Base-by-base conservation (phyloP, 2,329 filamentous ascomycete species). In the Neonectria magnoliae region DNA sequence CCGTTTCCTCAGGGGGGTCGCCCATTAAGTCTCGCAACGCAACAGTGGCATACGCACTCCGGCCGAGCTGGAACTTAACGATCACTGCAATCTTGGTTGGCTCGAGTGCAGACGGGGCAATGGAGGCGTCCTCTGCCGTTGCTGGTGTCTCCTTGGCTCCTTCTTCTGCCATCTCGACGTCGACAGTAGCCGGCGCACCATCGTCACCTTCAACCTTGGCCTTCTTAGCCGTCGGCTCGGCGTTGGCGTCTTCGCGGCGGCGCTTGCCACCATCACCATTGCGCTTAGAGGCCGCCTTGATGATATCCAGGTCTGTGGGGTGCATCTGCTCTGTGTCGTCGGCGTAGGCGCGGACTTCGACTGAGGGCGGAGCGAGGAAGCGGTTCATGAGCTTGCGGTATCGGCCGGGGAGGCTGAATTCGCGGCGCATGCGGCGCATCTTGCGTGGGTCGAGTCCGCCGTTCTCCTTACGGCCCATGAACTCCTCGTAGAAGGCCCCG, bases 31-130 rank as follows among this genome's bases (percentile, higher is more conserved):
- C 93, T 57, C 93, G 82, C 68, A 97, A 77, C 13, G 92, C 91
- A 84, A 97, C 93, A 0, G 93, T 97, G 0, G 93, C 93, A 80
- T 97, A 97, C 74, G 93, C 91, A 75, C 92, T 94, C 53, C 90
- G 89, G 1, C 89, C 91, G 29, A 97, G 84, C 76, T 93, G 90
- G 79, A 97, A 87, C 76, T 89, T 93, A 71, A 96, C 77, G 0
- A 93, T 84, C 1, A 90, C 92, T 18, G 93, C 81, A 73, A 91
- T 90, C 60, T 80, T 81, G 66, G 69, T 71, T 27, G 76, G 73
- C 45, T 69, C 64, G 16, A 47, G 54, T 18, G 52, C 36, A 29
- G 58, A 67, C 70, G 59, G 6, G 18, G 51, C n/a, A 14, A 42
- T 48, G 22, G 22, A 50, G 31, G 42, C 18, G 11, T 64, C 51